Conservation (phyloP, 352 stramenopile genomes). For the Phytophthora pluvialis region DNA sequence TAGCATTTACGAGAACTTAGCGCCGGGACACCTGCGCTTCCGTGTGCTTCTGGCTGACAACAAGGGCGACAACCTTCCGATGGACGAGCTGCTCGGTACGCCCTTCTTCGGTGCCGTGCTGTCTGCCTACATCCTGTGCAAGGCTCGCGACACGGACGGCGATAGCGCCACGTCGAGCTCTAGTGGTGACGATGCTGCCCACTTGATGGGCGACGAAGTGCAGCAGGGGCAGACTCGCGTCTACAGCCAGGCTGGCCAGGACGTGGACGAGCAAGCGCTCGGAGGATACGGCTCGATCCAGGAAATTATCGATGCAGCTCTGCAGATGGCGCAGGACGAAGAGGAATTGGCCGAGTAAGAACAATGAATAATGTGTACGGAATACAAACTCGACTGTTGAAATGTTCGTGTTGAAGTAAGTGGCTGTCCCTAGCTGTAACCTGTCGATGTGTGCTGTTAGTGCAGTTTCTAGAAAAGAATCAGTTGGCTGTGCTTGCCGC, state of each 20-base stretch:
- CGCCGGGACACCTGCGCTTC: constrained; percentile 61
- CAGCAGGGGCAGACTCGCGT: constrained; percentile 19
- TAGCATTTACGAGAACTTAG: constrained; percentile 71
- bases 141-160: constrained; percentile 34
- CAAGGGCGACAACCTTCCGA: constrained; percentile 68
- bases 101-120: constrained; percentile 73
- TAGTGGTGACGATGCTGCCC: constrained; percentile 28
- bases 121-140: constrained; percentile 64
- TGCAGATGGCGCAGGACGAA: constrained; percentile 69
- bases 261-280: constrained; percentile 31
- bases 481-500: neutral
- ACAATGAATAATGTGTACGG: constrained; percentile 24
- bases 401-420: constrained; percentile 18
- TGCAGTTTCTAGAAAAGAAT: neutral
- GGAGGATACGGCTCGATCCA: constrained; percentile 48
- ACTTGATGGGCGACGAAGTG: constrained; percentile 10
- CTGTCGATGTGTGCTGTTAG: neutral
- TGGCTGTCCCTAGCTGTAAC: neutral
- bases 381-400: constrained; percentile 23
- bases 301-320: constrained; percentile 60
- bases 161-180: constrained; percentile 34
- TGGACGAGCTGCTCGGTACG: constrained; percentile 66
- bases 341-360: constrained; percentile 50
- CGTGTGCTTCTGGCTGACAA: constrained; percentile 61
- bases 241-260: constrained; percentile 7